Evolutionary conservation across 164 flowering plant species (phyloP), one percentile per base, ranked within the genome.

Genomic region (Macadamia tetraphylla): DNA sequence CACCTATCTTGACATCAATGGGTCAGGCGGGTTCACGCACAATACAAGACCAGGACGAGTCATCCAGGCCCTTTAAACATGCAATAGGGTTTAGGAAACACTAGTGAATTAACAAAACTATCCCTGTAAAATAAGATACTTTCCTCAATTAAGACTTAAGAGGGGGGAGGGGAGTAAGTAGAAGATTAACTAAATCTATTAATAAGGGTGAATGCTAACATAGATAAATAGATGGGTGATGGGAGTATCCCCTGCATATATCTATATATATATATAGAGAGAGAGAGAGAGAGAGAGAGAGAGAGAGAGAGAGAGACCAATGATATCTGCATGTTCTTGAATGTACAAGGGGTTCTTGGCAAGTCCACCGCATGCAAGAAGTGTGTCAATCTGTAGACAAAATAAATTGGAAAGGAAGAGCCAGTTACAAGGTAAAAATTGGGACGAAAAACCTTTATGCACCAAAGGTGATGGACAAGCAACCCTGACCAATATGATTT

Each of bases 311-410:
- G 76, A 73, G 71, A 78, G 75, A 88, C 98, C 98, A 71, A 72
- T 81, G 46, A 92, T 85, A 82, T 92, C 87, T 13, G 98, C 97
- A 79, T 92, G 98, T 76, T 94, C 83, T 74, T 94, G 96, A 75
- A 91, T 72, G 76, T 83, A 90, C 73, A 94, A 63, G 0, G 80
- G 70, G 68, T 94, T 94, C 80, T 88, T 94, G 52, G 95, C 68
- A 67, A 90, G 97, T 68, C 98, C 97, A 74, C 98, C 98, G 79
- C 97, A 91, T 6, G 98, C 97, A 74, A 94, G 90, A 60, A 94
- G 79, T 17, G 91, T 88, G 73, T 89, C 84, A 78, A 94, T 85
- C 98, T 93, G 86, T 51, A 71, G 56, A 73, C 40, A 72, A 51
- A 61, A 12, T 63, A 1, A 71, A 64, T 29, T 29, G 8, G 64